Evolutionary conservation across 2,329 filamentous ascomycete species (phyloP).

Genomic region (Cordyceps cateniannulata): DNA sequence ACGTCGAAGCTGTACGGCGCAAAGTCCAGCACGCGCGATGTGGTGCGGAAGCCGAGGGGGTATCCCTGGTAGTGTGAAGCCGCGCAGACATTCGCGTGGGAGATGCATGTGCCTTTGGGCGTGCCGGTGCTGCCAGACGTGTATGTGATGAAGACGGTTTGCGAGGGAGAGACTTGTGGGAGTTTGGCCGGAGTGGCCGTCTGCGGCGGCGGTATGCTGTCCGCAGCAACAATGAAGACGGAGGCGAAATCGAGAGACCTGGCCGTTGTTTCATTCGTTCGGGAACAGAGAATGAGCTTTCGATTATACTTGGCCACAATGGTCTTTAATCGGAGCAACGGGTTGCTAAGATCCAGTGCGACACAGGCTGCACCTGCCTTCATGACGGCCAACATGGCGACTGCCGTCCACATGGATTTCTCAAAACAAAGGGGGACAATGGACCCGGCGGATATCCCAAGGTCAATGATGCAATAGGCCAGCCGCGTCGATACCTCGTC

Average conservation of each 20-base stretch:
- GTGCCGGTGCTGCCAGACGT: constrained; percentile 49
- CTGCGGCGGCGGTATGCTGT: not conserved
- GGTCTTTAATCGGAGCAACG: not conserved
- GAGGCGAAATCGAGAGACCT: not conserved
- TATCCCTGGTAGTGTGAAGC: constrained; percentile 31
- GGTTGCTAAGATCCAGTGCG: not conserved
- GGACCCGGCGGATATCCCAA: not conserved
- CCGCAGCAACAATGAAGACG: not conserved
- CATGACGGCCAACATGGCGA: not conserved
- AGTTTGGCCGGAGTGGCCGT: not conserved
- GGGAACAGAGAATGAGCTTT: not conserved
- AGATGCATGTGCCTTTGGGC: constrained; percentile 45
- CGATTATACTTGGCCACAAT: not conserved
- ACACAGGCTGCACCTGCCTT: not conserved
- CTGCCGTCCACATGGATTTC: not conserved
- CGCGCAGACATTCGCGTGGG: constrained; percentile 33
- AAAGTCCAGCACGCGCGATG: constrained; percentile 14
- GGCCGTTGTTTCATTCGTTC: not conserved
- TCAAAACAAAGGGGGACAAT: not conserved
- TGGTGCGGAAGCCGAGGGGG: constrained; percentile 8
- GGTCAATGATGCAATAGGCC: not conserved
- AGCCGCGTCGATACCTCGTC: not conserved
- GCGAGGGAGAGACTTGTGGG: not conserved
- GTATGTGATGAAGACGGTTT: constrained; percentile 37
- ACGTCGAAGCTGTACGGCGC: constrained; percentile 16